Base-by-base conservation (phyloP, 148 eudicot species). In the Linanthus parryae region DNA sequence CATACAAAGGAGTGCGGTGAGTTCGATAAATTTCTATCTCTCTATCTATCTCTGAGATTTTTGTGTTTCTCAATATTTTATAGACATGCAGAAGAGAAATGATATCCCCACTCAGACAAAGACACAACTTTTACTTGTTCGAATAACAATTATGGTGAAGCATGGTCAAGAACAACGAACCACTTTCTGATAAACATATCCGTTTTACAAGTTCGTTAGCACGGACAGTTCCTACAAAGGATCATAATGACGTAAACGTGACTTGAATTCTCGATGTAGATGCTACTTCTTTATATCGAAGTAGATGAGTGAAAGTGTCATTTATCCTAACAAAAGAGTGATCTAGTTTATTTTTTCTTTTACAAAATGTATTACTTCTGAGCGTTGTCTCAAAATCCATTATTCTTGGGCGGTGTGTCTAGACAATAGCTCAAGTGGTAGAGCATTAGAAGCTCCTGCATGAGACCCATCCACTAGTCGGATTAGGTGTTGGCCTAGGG, bases 1-100 rank as follows among this genome's bases (percentile, higher is more conserved):
- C 35, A 31, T 31, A 31, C 41, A 14, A 37, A 37, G 41, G 41
- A 37, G 41, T 37, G 4, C 41, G 15, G 12, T 37, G 7, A 5
- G 3, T 37, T 37, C 15, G 41, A 37, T 37, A 37, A 37, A 37
- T 37, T 37, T n/a, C 13, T 11, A 37, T n/a, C 41, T 37, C 41
- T 37, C 15, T 8, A 37, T 37, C 41, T 37, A 37, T 37, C 41
- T 37, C 15, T 11, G 41, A 14, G 41, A 37, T 37, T 10, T 37
- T 8, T 37, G 41, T 7, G 13, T 37, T 37, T 37, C 13, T 37
- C 41, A 37, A 37, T 7, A 37, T n/a, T 37, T n/a, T 11, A 8
- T 37, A n/a, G 41, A 37, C 41, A 37, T 37, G 15, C 12, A 37
- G 41, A 37, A 37, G 15, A 37, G 41, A 37, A 37, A 37, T 37